These are phyloP conservation scores for Leccinum uliginosum DNA, from an alignment of 768 basidiomycete species.

Conservation along the genomic window DNA sequence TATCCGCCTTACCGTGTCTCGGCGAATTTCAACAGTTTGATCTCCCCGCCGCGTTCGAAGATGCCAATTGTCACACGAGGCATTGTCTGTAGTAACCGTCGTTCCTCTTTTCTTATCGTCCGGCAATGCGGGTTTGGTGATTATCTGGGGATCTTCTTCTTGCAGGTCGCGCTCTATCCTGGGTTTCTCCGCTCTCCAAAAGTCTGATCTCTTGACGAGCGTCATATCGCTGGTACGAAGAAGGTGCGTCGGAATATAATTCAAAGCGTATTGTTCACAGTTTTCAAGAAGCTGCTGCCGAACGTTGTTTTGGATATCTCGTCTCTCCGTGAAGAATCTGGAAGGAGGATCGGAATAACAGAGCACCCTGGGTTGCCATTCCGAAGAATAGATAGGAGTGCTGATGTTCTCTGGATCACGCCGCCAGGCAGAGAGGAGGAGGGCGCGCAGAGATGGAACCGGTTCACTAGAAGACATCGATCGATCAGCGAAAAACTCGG, in stretches of 20 bases:
- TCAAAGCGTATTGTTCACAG: conserved; percentile 5
- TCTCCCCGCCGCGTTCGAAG: background rate
- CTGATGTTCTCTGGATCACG: background rate
- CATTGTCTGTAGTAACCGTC: background rate
- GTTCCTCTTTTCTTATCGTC: background rate
- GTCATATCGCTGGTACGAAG: conserved; percentile 16
- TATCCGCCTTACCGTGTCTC: conserved; percentile 1
- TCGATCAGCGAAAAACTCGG: background rate
- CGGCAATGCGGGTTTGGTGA: background rate
- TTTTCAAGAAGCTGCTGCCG: background rate
- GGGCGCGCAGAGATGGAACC: background rate
- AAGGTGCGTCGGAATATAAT: conserved; percentile 17
- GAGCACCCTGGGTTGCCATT: background rate
- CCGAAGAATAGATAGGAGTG: background rate
- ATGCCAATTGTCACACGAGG: background rate
- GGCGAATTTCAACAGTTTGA: background rate
- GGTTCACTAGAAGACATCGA: background rate
- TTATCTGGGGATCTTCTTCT: background rate
- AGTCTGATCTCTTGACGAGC: conserved; percentile 9
- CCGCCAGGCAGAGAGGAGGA: background rate
- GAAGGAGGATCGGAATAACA: background rate
- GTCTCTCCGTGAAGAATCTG: background rate
- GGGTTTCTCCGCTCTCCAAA: conserved; percentile 10
- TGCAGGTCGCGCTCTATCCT: background rate
- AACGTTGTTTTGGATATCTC: background rate